phyloP scores from a whole-genome alignment of 345 rosid species.

The Pistacia integerrima region DNA sequence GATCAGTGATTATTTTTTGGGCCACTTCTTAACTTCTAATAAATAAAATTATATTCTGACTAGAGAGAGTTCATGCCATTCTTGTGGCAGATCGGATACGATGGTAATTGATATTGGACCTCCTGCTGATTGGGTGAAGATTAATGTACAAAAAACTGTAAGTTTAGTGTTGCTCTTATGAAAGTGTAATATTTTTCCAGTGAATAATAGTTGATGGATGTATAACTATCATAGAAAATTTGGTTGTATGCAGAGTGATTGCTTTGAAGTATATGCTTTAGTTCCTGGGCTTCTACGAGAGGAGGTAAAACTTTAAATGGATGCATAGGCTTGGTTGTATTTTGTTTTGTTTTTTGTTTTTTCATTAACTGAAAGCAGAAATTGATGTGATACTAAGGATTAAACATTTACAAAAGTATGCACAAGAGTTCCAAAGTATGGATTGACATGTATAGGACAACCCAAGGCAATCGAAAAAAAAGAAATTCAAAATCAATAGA shows the following conservation, averaged over 20 bases:
- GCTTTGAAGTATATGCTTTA: slow-evolving; percentile 68
- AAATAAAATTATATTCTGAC: slow-evolving; percentile 7
- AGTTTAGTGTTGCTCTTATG: slow-evolving; percentile 20
- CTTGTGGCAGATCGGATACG: slow-evolving; percentile 39
- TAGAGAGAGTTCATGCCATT: slow-evolving; percentile 12
- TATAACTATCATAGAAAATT: neutral
- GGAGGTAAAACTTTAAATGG: slow-evolving; percentile 25
- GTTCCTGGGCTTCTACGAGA: slow-evolving; percentile 75
- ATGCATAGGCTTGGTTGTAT: neutral
- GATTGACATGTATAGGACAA: neutral
- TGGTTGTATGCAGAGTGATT: slow-evolving; percentile 46
- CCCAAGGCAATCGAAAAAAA: neutral
- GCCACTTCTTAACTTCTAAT: neutral
- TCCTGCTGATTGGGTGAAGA: slow-evolving; percentile 80
- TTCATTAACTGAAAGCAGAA: neutral
- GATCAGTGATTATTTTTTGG: slow-evolving; percentile 8
- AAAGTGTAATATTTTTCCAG: neutral
- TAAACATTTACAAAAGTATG: neutral
- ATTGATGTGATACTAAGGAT: neutral
- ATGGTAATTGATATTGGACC: slow-evolving; percentile 57
- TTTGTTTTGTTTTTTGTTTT: neutral
- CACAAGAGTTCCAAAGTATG: neutral
- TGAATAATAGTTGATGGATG: neutral
- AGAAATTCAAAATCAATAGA: too few relatives aligned
- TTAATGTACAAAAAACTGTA: slow-evolving; percentile 60